Base-by-base conservation (phyloP, 2,329 filamentous ascomycete genomes). In the Rugonectria rugulosa region DNA sequence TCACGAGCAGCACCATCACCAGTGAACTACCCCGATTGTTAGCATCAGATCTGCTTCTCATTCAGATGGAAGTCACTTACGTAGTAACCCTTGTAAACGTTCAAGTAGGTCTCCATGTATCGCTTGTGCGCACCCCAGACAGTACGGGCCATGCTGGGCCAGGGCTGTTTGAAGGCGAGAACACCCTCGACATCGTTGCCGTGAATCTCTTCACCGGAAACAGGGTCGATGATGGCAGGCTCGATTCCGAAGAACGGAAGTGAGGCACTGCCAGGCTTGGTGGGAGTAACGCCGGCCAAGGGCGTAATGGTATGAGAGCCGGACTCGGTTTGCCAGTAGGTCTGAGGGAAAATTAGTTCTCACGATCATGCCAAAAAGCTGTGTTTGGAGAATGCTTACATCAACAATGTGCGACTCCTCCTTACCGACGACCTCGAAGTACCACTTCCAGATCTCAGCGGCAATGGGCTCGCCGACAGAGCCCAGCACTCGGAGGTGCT, bases 311-410 rank as follows among this genome's bases (percentile, higher is more conserved):
- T 92, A 76, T 99, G 88, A 61, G 91, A 98, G 53, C 95, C 95
- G 2, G 95, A 99, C 81, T 99, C 95, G 48, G 95, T 99, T 85
- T 99, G 95, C 95, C 95, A 99, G 84, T 99, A 99, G 49, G 95
- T 99, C 92, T 97, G 72, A 47, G 63, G 5, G 19, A 58, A 59
- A 50, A 67, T 67, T 51, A 68, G 56, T 27, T 48, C 43, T 10
- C 6, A 11, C 8, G 17, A 21, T 12, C 17, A 21, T 32, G n/a
- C 20, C 47, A 27, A 21, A 8, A 8, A 12, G n/a, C 9, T 20
- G 47, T 8, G n/a, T n/a, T 8, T 7, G 45, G 4, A 6, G 34
- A 6, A 17, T 49, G 85, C 92, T 84, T 81, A 96, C 92, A 74
- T 99, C 95, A 51, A 97, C 88, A 74, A 99, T 83, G 71, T 99